Evolutionary conservation across 192 early-diverging fungal genomes (phyloP), one percentile per base, ranked within the genome.

Genomic region (Rhizoclosmatium sp.): DNA sequence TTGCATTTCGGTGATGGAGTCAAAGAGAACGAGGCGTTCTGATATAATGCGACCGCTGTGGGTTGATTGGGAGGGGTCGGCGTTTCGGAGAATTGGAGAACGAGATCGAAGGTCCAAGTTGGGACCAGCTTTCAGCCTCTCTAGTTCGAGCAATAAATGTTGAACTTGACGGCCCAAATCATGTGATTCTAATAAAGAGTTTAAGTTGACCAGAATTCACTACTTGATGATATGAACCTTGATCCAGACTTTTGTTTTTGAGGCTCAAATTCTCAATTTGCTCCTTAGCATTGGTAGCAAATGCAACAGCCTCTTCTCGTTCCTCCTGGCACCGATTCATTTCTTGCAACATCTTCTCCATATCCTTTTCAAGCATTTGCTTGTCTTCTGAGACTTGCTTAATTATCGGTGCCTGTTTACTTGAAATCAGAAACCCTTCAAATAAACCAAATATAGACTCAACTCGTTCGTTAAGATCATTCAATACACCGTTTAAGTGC

Each of bases 61-160:
- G 7, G 73, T 54, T 4, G n/a, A 23, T 4, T 45, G 12, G 47
- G 89, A 85, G 44, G 87, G 88, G 65, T 91, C 85, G 23, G 80
- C 39, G 23, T 89, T 86, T 46, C 87, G 56, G 40, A 64, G 45
- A 31, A 21, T 4, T 14, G 47, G 59, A 48, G 9, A 12, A 4
- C 31, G 54, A 49, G 64, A 80, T 42, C 59, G 69, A 4, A 19
- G 7, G 3, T 9, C 47, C n/a, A 7, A 48, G 41, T 10, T 47
- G 23, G 69, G 48, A 42, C 78, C 78, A 31, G 80, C 19, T 40
- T 69, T 65, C 62, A 64, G 19, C 19, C 39, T 19, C 45, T 82
- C 80, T 23, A 82, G 67, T 49, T 76, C 59, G 51, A 69, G 39
- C 2, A 82, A 48, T 4, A 82, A 75, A 49, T 70, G 68, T 54